These are phyloP conservation scores for Clausena lansium DNA, from an alignment of 345 rosid genomes.

Conservation along the genomic window DNA sequence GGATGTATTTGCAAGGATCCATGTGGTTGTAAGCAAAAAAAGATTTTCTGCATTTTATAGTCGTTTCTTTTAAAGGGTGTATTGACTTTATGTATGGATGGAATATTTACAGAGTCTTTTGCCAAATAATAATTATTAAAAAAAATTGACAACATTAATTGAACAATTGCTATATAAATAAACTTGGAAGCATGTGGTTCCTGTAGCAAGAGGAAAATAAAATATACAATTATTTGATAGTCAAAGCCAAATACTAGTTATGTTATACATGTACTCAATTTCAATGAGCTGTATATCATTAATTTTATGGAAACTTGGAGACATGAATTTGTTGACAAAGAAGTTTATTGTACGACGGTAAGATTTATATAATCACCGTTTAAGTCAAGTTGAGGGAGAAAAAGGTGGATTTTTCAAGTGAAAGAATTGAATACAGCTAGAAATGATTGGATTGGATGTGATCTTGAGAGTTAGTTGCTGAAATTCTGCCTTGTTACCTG, in stretches of 20 bases:
- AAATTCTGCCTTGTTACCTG: constrained; percentile 13
- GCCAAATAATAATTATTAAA: no score
- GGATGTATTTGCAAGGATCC: not conserved
- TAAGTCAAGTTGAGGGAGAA: not conserved
- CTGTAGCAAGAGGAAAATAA: not conserved
- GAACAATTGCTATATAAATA: not conserved
- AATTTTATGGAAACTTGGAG: not conserved
- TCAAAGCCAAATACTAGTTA: not conserved
- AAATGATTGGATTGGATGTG: not conserved
- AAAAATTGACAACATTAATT: no score
- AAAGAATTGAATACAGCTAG: constrained; percentile 17
- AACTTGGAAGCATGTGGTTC: not conserved
- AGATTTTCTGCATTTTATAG: not conserved
- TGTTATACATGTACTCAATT: not conserved
- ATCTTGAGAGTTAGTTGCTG: not conserved
- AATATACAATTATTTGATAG: not conserved
- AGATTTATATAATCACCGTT: constrained; percentile 15
- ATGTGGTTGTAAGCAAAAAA: constrained; percentile 1
- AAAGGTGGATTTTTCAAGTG: not conserved
- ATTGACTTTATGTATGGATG: constrained; percentile 4
- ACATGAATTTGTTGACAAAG: not conserved
- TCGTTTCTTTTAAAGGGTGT: not conserved
- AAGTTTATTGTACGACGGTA: not conserved
- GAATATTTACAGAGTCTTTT: not conserved
- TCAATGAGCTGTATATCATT: constrained; percentile 6